Conservation (phyloP, 176 grass and related monocot species). For the Oryza coarctata region DNA sequence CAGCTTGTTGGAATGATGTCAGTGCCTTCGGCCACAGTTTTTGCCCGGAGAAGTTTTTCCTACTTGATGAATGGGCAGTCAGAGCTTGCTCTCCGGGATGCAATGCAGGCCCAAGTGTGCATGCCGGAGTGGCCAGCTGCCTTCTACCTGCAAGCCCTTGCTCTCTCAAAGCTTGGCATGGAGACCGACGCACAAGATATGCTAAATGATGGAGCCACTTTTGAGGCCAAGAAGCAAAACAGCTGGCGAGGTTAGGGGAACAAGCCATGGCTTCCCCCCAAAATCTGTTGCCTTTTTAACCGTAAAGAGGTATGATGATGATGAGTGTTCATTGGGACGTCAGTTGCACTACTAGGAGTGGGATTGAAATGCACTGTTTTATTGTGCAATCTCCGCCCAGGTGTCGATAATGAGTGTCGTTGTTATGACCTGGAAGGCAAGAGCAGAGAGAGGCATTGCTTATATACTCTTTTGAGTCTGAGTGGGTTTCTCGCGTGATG, state of each 20-base stretch:
- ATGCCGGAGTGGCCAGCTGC: conserved; percentile 96
- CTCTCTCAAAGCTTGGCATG: conserved; percentile 95
- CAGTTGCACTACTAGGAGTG: conserved; percentile 37
- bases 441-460: conserved; percentile 10
- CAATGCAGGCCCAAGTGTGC: conserved; percentile 99
- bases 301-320: conserved; percentile 27
- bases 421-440: conserved; percentile 21
- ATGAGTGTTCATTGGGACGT: conserved; percentile 5
- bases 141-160: conserved; percentile 96
- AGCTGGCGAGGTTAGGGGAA: conserved; percentile 72
- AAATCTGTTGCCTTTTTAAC: neutral
- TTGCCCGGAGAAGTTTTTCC: conserved; percentile 80
- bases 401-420: conserved; percentile 21
- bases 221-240: conserved; percentile 91
- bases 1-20: conserved; percentile 95
- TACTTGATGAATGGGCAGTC: conserved; percentile 95
- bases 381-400: conserved; percentile 36
- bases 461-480: conserved; percentile 12
- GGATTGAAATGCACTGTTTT: conserved; percentile 54
- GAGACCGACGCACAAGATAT: conserved; percentile 98
- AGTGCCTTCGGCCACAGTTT: conserved; percentile 82
- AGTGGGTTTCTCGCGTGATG: neutral
- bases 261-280: neutral
- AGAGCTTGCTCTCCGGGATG: conserved; percentile 90
- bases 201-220: conserved; percentile 92